These are phyloP conservation scores for Alisma plantagoaquatica DNA, from an alignment of 106 monocot species.

Conservation along the genomic window DNA sequence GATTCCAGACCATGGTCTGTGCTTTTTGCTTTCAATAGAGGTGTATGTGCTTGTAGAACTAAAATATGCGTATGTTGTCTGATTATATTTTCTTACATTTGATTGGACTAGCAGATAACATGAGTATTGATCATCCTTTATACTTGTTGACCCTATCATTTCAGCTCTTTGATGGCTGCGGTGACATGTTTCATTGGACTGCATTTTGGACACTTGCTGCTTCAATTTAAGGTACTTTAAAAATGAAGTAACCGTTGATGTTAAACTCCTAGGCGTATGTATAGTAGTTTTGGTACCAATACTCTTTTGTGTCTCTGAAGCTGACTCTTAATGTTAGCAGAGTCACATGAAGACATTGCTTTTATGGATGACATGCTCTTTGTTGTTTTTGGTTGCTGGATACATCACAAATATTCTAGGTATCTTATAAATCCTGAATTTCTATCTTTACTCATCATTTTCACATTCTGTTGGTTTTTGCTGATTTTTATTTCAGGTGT, in stretches of 20 bases:
- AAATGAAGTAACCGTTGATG: neutral
- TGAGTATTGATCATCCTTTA: too few species aligned
- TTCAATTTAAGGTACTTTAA: slow-evolving; percentile 55
- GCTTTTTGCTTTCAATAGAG: too few species aligned
- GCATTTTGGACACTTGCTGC: slow-evolving; percentile 69
- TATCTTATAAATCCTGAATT: slow-evolving; percentile 13
- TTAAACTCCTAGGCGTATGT: too few species aligned
- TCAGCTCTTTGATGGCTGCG: slow-evolving; percentile 81
- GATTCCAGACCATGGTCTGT: too few species aligned
- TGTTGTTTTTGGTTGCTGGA: slow-evolving; percentile 41
- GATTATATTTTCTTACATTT: too few species aligned
- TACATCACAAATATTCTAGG: slow-evolving; percentile 44
- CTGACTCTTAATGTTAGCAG: too few species aligned
- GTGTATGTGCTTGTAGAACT: too few species aligned
- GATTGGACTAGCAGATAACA: too few species aligned
- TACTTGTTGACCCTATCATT: too few species aligned
- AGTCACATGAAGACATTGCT: slow-evolving; percentile 39
- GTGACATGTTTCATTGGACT: slow-evolving; percentile 86
- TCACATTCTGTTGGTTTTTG: neutral
- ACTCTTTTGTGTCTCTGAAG: too few species aligned
- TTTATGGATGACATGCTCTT: slow-evolving; percentile 52
- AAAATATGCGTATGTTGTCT: too few species aligned
- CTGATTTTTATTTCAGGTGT: slow-evolving; percentile 44
- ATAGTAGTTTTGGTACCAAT: too few species aligned
- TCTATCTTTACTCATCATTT: neutral